phyloP scores from a whole-genome alignment of 1,139 yeast genomes.

The Protomyces pachydermus region DNA sequence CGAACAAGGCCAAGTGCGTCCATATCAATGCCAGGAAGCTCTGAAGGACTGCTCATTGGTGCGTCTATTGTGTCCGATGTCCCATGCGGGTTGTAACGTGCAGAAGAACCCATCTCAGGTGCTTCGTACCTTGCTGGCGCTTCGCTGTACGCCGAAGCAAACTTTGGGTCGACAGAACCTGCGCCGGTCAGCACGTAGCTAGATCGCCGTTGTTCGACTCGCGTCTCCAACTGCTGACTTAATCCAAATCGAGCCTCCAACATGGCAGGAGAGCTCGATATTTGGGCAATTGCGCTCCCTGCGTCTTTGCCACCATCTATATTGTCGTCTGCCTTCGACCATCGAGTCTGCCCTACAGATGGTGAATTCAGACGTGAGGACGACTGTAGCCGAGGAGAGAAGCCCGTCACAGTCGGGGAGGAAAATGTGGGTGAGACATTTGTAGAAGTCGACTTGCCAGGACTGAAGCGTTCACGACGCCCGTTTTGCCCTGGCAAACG shows the following conservation, averaged over 20 bases:
- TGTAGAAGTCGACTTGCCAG: background rate
- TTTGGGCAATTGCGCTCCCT: background rate
- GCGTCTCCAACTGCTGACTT: background rate
- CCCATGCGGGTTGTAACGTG: too few relatives aligned
- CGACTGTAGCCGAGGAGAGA: background rate
- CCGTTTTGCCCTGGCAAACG: background rate
- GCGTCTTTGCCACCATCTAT: background rate
- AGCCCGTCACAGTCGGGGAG: background rate
- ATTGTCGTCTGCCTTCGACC: background rate
- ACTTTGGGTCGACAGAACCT: too few relatives aligned
- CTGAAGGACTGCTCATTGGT: too few relatives aligned
- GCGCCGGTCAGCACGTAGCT: background rate
- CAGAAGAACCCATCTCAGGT: too few relatives aligned
- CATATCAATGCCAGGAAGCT: background rate
- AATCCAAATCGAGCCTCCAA: background rate
- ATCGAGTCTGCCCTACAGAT: background rate
- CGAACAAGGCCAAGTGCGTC: background rate
- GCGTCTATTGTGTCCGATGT: too few relatives aligned
- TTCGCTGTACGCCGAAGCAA: too few relatives aligned
- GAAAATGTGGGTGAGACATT: background rate
- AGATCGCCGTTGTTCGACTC: background rate
- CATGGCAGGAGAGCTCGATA: background rate
- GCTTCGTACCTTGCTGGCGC: too few relatives aligned
- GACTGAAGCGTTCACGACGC: background rate
- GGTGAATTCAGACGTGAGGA: background rate